Evolutionary conservation across 805 yeast species (phyloP).

Genomic region (Ogataea angusta): DNA sequence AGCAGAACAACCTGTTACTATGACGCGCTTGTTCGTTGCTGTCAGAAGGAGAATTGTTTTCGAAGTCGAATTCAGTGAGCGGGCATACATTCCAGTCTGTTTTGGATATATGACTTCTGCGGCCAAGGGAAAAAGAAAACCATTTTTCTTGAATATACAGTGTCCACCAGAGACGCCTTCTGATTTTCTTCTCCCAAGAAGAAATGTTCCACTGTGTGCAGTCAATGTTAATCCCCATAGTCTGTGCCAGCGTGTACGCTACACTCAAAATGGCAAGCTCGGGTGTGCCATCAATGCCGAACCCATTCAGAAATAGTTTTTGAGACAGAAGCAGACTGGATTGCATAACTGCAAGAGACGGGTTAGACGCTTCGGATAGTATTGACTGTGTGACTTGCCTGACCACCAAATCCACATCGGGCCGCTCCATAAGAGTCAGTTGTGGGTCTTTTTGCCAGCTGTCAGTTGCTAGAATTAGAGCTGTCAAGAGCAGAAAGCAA

Average conservation of each 20-base stretch:
- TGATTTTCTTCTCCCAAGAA: slow-evolving; percentile 16
- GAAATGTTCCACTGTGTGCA: slow-evolving; percentile 13
- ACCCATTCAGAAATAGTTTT: too few relatives aligned
- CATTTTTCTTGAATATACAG: slow-evolving; percentile 19
- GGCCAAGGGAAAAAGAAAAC: slow-evolving; percentile 13
- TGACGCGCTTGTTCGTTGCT: too few relatives aligned
- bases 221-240: slow-evolving; percentile 16
- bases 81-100: slow-evolving; percentile 18
- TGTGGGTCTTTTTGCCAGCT: slow-evolving; percentile 16
- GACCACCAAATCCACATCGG: not conserved
- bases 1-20: not conserved
- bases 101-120: slow-evolving; percentile 13
- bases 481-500: slow-evolving; percentile 8
- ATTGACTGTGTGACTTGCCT: too few relatives aligned
- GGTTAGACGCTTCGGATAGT: too few relatives aligned
- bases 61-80: slow-evolving; percentile 10
- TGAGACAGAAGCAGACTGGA: too few relatives aligned
- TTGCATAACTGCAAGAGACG: too few relatives aligned
- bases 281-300: too few relatives aligned
- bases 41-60: not conserved
- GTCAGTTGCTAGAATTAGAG: slow-evolving; percentile 13
- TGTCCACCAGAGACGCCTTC: slow-evolving; percentile 20
- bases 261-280: slow-evolving; percentile 1
- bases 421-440: slow-evolving; percentile 11
- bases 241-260: slow-evolving; percentile 15